These are phyloP conservation scores for Vararia minispora DNA, from an alignment of 768 basidiomycete species.

Conservation along the genomic window DNA sequence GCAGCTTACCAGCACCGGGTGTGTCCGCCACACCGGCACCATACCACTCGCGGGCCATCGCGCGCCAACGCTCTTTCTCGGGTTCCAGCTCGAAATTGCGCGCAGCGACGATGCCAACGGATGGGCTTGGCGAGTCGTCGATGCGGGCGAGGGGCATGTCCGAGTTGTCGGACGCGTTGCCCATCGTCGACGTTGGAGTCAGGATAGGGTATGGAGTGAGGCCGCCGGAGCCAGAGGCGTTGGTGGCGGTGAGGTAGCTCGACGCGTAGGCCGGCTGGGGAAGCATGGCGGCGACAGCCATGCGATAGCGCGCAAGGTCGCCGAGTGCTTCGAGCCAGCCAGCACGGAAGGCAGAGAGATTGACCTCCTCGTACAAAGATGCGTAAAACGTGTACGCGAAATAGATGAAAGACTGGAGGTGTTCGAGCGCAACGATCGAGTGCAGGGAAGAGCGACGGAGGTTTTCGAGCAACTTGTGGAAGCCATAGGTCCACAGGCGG, in stretches of 20 bases:
- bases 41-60: slow-evolving; percentile 90
- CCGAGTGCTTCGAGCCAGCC: slow-evolving; percentile 97
- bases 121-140: slow-evolving; percentile 34
- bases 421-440: slow-evolving; percentile 67
- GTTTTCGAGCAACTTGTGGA: slow-evolving; percentile 83
- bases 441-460: slow-evolving; percentile 76
- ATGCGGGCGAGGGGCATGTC: slow-evolving; percentile 14
- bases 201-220: no score
- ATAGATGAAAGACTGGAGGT: slow-evolving; percentile 89
- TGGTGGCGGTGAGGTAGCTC: slow-evolving; percentile 43
- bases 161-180: slow-evolving; percentile 10
- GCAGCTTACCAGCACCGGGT: slow-evolving; percentile 89
- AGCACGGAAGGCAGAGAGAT: slow-evolving; percentile 54
- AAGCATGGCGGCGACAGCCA: slow-evolving; percentile 89
- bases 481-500: slow-evolving; percentile 85
- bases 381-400: slow-evolving; percentile 95
- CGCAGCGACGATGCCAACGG: slow-evolving; percentile 80
- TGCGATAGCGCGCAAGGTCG: slow-evolving; percentile 88
- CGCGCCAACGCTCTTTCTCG: slow-evolving; percentile 87
- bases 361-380: slow-evolving; percentile 73
- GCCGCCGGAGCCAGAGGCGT: slow-evolving; percentile 31
- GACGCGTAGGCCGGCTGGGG: slow-evolving; percentile 28
- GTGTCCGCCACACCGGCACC: slow-evolving; percentile 74
- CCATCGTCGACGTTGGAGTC: slow-evolving; percentile 6
- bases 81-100: slow-evolving; percentile 76